phyloP scores from a whole-genome alignment of 768 basidiomycete species.

The Lentinula sp. region DNA sequence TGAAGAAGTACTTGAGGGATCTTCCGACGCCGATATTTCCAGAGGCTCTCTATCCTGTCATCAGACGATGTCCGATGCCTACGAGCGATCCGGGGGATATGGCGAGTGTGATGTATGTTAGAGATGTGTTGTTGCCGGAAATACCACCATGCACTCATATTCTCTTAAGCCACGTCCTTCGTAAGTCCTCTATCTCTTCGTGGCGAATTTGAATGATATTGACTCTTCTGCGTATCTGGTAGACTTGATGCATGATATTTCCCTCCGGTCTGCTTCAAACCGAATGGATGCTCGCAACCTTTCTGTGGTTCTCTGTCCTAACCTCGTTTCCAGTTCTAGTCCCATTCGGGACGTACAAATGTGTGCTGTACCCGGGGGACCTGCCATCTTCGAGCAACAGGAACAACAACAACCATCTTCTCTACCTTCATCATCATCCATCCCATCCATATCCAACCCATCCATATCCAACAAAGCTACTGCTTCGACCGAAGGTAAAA shows the following conservation, averaged over 20 bases:
- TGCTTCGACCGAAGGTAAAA: constrained; percentile 36
- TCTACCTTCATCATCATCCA: constrained; percentile 9
- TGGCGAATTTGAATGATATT: not conserved
- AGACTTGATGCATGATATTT: constrained; percentile 82
- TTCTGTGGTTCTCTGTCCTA: constrained; percentile 73
- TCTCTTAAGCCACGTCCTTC: constrained; percentile 62
- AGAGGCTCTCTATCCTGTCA: constrained; percentile 56
- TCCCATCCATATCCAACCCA: constrained; percentile 8
- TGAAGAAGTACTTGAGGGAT: constrained; percentile 83
- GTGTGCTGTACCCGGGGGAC: constrained; percentile 54
- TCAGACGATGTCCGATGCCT: constrained; percentile 62
- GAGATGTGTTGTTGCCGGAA: constrained; percentile 60
- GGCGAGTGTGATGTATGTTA: constrained; percentile 56
- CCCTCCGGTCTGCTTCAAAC: constrained; percentile 58
- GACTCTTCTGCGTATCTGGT: constrained; percentile 11
- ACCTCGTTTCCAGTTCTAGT: constrained; percentile 66
- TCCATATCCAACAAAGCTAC: constrained; percentile 6
- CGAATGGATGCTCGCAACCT: constrained; percentile 84
- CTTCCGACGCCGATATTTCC: constrained; percentile 76
- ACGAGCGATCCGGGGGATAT: constrained; percentile 50
- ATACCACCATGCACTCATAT: constrained; percentile 71
- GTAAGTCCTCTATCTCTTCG: constrained; percentile 29
- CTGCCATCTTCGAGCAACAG: constrained; percentile 27
- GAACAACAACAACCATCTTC: constrained; percentile 14
- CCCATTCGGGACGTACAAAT: constrained; percentile 69